Evolutionary conservation across 192 early-diverging fungal species (phyloP), one percentile per base, ranked within the genome.

Genomic region (Podila verticillata): DNA sequence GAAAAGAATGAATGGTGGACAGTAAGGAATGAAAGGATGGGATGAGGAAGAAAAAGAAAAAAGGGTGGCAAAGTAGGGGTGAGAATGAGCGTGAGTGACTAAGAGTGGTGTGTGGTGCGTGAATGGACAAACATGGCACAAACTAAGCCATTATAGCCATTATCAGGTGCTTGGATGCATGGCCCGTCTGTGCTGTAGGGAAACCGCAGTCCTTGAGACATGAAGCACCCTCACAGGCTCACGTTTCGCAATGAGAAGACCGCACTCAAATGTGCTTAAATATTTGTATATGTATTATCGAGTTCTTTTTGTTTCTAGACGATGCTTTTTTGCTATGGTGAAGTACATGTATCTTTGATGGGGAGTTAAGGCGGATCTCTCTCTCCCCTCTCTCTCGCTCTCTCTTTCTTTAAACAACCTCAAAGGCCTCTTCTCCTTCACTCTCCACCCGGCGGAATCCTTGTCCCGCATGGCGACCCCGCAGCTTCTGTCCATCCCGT

Each of bases 401-500:
- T 44, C 39, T 2, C 17, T 0, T n/a, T 24, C 31, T 48, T 31
- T 72, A 80, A 12, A 80, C 77, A 64, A 80, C 72, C 61, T 80
- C 77, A 72, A 72, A 80, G n/a, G 77, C 65, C 32, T 80, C 77
- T 22, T 61, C 66, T 51, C 72, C 77, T 61, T 80, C 77, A n/a
- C 70, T 67, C 19, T 80, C 70, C 8, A 80, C 69, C 44, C 77
- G 77, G 17, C 77, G 44, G 61, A 80, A 80, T 0, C 77, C 77
- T 22, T 80, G 69, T 6, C 63, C 65, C 9, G 61, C 77, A 68
- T 59, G 47, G 19, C 69, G 64, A 32, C 70, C 77, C 3, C 47
- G 58, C 39, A 68, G 62, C 70, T 80, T 80, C 9, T 68, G 57
- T 2, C 44, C 24, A 19, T 47, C 29, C 7, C 63, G 36, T 2